Base-by-base conservation (phyloP, 805 yeast species). In the Hanseniaspora hatyaiensis region DNA sequence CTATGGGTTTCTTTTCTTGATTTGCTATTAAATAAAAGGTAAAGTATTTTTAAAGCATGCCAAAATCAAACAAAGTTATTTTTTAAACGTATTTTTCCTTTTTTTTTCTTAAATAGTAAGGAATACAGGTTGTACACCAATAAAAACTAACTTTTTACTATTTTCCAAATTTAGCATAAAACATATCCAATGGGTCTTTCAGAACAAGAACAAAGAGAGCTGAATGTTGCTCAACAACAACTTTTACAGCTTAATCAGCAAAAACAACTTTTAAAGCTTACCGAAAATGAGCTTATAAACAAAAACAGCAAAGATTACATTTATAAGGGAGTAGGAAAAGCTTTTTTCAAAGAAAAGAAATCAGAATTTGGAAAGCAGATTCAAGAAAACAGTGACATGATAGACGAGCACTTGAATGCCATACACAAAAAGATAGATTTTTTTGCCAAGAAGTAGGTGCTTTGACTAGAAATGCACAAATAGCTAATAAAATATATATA, bases 241-340 rank as follows among this genome's bases (percentile, higher is more conserved):
- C 40, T 62, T 40, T 34, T 44, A 5, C 55, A 55, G 20, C 49
- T 63, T 19, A 59, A 59, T 11, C 60, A 61, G 46, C 66, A 63
- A 50, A 60, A 57, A 54, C 70, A 68, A 54, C 59, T 82, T 40
- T 71, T 78, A 18, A 71, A 72, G 22, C 66, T 75, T 37, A 80
- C 94, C 8, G 63, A 70, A 29, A 59, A 69, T 29, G 82, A 81
- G 53, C 66, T 86, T 42, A 24, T 36, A 20, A 40, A 41, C 18
- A 42, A 38, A 20, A 64, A 72, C 12, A 69, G 66, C 8, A 66
- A 66, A 18, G 71, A 74, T 8, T 59, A 59, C 8, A 88, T 87
- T 4, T 87, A 94, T 92, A 76, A 83, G 59, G 84, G 94, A 4
- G 74, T 84, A 30, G 96, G 96, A 24, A 82, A 81, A 62, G 74